phyloP scores from a whole-genome alignment of 768 basidiomycete species.

The Lentinula guzmanii region DNA sequence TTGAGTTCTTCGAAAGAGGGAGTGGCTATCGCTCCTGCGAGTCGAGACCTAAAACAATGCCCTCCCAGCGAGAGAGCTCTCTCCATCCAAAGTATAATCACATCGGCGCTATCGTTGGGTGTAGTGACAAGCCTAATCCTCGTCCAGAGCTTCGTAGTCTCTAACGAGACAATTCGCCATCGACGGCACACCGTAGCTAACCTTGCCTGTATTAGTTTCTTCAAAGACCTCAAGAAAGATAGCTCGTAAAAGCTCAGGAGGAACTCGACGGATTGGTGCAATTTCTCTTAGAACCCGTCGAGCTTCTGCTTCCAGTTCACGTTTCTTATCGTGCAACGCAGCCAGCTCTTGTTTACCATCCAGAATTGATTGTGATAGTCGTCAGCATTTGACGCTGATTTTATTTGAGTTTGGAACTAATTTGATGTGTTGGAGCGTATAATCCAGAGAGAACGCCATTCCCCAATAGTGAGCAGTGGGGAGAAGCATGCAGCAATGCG shows the following conservation, averaged over 20 bases:
- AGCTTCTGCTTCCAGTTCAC: conserved; percentile 40
- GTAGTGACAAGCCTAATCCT: conserved; percentile 74
- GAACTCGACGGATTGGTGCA: conserved; percentile 66
- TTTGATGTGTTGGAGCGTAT: neutral
- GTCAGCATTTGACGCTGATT: conserved; percentile 36
- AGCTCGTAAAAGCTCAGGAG: conserved; percentile 65
- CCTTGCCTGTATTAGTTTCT: conserved; percentile 61
- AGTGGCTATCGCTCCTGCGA: conserved; percentile 54
- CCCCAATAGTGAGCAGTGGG: neutral
- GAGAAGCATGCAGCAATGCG: neutral
- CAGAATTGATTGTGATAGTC: conserved; percentile 51
- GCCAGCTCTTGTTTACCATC: conserved; percentile 50
- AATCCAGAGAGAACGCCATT: neutral
- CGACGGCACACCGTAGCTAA: conserved; percentile 64
- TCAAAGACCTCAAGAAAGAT: conserved; percentile 70
- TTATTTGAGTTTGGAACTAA: conserved; percentile 28
- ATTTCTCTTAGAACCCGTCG: conserved; percentile 26
- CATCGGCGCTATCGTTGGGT: conserved; percentile 67
- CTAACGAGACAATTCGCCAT: conserved; percentile 62
- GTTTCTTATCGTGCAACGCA: conserved; percentile 45
- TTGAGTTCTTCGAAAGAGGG: conserved; percentile 54
- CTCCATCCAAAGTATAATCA: conserved; percentile 78
- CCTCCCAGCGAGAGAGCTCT: conserved; percentile 62
- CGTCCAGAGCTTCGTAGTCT: conserved; percentile 62
- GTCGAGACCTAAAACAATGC: conserved; percentile 42